Base-by-base conservation (phyloP, 495 filamentous ascomycete species). In the Aspergillus indologenus region DNA sequence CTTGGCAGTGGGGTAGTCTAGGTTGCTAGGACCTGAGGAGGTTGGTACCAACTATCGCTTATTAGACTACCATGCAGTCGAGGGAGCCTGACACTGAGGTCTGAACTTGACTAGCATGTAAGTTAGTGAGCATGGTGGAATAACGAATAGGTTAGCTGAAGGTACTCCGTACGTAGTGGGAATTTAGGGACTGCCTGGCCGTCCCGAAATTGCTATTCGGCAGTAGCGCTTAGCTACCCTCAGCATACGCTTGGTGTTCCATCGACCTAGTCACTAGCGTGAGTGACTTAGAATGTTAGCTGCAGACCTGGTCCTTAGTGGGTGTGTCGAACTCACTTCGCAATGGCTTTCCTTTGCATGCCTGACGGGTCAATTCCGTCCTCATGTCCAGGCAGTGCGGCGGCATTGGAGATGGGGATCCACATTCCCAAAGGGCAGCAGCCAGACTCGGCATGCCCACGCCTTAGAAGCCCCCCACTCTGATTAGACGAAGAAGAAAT, bases 1-100 rank as follows among this genome's bases (percentile, higher is more conserved):
- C 48, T 51, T 51, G 48, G 48, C 48, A 31, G 48, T 51, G 48
- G 48, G 48, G 48, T 17, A 50, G 47, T 29, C 3, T 29, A 15
- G 12, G n/a, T 29, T 31, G 23, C 48, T 51, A 31, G 23, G 24
- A 31, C 12, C 12, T 40, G 34, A 40, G 34, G 34, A 11, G 34
- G 34, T 40, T 40, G 34, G 34, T 40, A 15, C 12, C 34, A 40
- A 40, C 34, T 40, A 11, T 40, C 34, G 12, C 34, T 40, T 40
- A 40, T 11, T 15, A n/a, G n/a, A n/a, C n/a, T n/a, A 40, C 34
- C 34, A 14, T 40, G 34, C 12, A 40, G 12, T 11, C 34, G n/a
- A 15, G 12, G 34, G 34, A 14, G 34, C 34, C 34, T 11, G 34
- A 40, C 2, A 40, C 2, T 2, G 34, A 40, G 34, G 12, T 14